Base-by-base conservation (phyloP, 306 rosid genomes). In the Acacia confusa region DNA sequence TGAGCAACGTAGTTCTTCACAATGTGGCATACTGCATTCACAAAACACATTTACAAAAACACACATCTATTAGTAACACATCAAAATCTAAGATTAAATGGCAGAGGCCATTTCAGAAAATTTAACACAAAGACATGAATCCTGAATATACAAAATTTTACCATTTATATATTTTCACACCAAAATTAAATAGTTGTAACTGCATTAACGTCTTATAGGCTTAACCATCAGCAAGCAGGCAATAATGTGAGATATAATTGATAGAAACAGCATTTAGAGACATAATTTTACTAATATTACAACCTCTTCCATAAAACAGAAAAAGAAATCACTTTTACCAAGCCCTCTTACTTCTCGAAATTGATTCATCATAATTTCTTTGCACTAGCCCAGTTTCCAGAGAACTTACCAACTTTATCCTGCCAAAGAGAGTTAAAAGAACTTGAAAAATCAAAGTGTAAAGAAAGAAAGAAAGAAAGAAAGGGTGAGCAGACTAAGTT, bases 391-490 rank as follows among this genome's bases (percentile, higher is more conserved):
- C 70, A 79, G 72, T 83, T 85, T 67, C 58, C 66, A 81, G 81
- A 77, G 87, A 87, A 90, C 97, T 94, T 92, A 92, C 98, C 98
- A 72, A 94, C 97, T 92, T 92, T 94, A 87, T 94, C 98, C 98
- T 94, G 97, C 77, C 48, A 87, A 88, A 74, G 76, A 79, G 84
- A 82, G 61, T 6, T 70, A 81, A 70, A 9, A 55, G 57, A 82
- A 83, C 24, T 19, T 27, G 71, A 79, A 73, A 75, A 74, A 19
- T 58, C 74, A 53, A 61, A 7, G 67, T 20, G 30, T 47, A 20
- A 4, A 20, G 63, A 69, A 57, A 38, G 22, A 50, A 53, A 38
- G 22, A 50, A 53, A 24, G 27, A 57, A 57, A n/a, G 24, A 78
- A 28, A 61, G 52, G 28, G 75, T 44, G 36, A 22, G 28, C 27